Evolutionary conservation across 2,329 filamentous ascomycete species (phyloP).

Genomic region (Phyllosticta citribraziliensis): DNA sequence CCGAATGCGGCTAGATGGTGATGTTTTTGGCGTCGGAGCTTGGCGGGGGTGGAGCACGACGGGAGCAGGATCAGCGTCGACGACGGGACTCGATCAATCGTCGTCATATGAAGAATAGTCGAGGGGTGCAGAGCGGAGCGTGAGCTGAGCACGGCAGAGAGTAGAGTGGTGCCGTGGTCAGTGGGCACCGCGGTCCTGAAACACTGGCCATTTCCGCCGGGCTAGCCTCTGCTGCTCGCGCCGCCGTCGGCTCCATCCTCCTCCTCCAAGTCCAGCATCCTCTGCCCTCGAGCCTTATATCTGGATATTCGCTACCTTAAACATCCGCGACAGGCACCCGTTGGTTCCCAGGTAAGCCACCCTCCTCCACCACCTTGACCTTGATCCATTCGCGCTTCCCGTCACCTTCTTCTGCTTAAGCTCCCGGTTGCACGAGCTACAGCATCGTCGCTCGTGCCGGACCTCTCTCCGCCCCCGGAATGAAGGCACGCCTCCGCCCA

Average conservation of each 20-base stretch:
- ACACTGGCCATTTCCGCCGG: slow-evolving; percentile 5
- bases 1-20: no score
- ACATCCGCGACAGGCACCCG: not conserved
- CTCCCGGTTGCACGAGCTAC: not conserved
- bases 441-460: not conserved
- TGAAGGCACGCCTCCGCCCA: not conserved
- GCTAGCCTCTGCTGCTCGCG: not conserved
- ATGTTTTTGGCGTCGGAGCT: no score
- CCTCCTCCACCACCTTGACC: not conserved
- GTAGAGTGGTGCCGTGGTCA: not conserved
- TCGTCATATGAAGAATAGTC: no score
- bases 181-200: not conserved
- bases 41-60: no score
- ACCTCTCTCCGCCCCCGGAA: not conserved
- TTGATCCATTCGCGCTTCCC: slow-evolving; percentile 7
- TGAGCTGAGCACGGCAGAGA: no score
- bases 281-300: not conserved
- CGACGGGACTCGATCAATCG: no score
- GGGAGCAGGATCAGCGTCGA: no score
- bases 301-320: not conserved
- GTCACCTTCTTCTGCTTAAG: not conserved
- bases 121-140: no score
- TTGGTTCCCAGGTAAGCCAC: not conserved
- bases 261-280: not conserved
- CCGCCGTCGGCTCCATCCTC: not conserved